These are phyloP conservation scores for Cytospora leucostoma DNA, from an alignment of 2,329 filamentous ascomycete species.

Conservation along the genomic window DNA sequence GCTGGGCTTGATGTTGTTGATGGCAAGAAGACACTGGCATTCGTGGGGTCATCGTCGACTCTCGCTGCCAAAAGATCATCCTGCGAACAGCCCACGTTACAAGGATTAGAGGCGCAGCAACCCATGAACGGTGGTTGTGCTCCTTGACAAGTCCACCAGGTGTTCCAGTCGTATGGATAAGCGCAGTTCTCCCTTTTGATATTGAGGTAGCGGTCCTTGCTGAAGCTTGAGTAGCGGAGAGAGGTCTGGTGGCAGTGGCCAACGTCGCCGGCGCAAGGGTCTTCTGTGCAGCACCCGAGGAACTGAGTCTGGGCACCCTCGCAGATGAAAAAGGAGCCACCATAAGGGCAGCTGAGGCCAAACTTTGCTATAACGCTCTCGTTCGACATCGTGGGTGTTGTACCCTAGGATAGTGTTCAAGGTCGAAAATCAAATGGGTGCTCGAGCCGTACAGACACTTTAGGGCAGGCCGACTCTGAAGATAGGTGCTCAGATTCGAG, in stretches of 20 bases:
- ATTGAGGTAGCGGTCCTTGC: constrained; percentile 30
- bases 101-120: constrained; percentile 42
- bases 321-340: constrained; percentile 42
- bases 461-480: neutral
- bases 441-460: neutral
- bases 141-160: constrained; percentile 40
- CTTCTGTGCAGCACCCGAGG: constrained; percentile 43
- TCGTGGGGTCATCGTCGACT: constrained; percentile 30
- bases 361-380: constrained; percentile 5
- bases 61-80: constrained; percentile 34
- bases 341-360: constrained; percentile 34
- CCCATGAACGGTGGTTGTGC: constrained; percentile 41
- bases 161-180: constrained; percentile 25
- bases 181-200: constrained; percentile 40
- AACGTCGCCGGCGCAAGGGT: constrained; percentile 38
- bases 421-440: neutral
- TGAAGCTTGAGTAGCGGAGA: constrained; percentile 37
- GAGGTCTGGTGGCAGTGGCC: constrained; percentile 39
- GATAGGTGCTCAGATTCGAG: neutral
- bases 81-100: constrained; percentile 31
- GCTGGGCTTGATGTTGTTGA: constrained; percentile 1
- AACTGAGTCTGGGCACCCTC: constrained; percentile 36
- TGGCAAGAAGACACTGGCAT: constrained; percentile 29
- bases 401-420: neutral
- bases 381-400: neutral